These are phyloP conservation scores for Diaporthe helianthi DNA, from an alignment of 2,329 filamentous ascomycete species.

Conservation along the genomic window DNA sequence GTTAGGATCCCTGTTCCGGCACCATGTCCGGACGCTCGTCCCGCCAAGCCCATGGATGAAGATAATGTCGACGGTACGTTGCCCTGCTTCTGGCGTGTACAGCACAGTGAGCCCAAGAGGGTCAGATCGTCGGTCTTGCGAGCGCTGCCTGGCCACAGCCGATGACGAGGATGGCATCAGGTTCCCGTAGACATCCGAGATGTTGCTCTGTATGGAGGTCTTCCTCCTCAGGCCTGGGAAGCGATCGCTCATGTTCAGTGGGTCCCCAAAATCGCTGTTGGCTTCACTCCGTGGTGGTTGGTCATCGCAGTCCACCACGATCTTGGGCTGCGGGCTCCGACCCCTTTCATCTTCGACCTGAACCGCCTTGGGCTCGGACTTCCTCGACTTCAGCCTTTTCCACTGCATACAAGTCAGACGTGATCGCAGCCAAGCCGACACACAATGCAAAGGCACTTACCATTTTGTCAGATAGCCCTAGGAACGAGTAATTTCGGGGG, in stretches of 20 bases:
- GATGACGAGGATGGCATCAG: slow-evolving; percentile 13
- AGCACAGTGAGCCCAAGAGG: slow-evolving; percentile 35
- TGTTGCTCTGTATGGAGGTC: slow-evolving; percentile 19
- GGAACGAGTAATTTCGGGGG: background rate
- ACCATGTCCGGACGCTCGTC: slow-evolving; percentile 39
- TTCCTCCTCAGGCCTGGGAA: slow-evolving; percentile 22
- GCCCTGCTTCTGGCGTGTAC: slow-evolving; percentile 23
- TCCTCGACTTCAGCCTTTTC: slow-evolving; percentile 26
- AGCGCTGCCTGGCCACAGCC: slow-evolving; percentile 9
- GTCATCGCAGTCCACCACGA: slow-evolving; percentile 13
- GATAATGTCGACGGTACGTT: slow-evolving; percentile 37
- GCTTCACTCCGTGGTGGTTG: background rate
- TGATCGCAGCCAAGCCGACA: background rate
- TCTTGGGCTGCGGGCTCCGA: slow-evolving; percentile 9
- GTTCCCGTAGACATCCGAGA: slow-evolving; percentile 22
- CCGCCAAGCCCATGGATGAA: slow-evolving; percentile 41
- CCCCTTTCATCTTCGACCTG: background rate
- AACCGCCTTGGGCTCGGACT: slow-evolving; percentile 6
- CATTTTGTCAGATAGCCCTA: slow-evolving; percentile 5
- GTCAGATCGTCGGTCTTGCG: slow-evolving; percentile 28
- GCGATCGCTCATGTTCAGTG: slow-evolving; percentile 14
- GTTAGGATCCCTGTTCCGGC: slow-evolving; percentile 32
- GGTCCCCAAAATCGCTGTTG: slow-evolving; percentile 16
- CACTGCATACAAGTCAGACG: background rate
- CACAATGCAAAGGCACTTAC: background rate